A percentile compares a stretch with the other conserved stretches of the same genome.
Conservation (phyloP, 306 rosid genomes). For the Lathyrus oleraceus region DNA sequence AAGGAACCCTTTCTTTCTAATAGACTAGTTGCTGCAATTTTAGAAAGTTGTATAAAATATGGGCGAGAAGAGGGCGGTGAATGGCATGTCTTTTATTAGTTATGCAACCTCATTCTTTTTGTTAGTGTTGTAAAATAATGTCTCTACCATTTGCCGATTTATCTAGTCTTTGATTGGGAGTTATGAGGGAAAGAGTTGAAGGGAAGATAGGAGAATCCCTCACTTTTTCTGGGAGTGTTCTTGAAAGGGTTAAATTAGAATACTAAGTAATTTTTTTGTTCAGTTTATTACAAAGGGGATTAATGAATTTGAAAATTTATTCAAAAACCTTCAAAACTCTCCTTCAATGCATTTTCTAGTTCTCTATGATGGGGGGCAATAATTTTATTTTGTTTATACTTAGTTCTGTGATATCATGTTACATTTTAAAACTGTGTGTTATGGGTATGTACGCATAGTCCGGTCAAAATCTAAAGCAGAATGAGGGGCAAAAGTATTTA, state of each 20-base stretch:
- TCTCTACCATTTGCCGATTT: not conserved
- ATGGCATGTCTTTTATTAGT: conserved; percentile 1
- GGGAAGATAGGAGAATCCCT: not conserved
- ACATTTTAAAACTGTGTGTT: too few relatives aligned
- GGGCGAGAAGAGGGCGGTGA: conserved; percentile 31
- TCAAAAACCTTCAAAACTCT: not conserved
- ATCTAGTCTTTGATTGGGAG: not conserved
- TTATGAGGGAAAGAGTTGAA: not conserved
- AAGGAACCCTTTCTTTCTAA: conserved; percentile 20
- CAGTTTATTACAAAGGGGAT: not conserved
- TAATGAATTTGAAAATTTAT: not conserved
- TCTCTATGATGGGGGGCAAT: not conserved
- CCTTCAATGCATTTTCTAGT: not conserved
- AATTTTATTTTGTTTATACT: too few relatives aligned
- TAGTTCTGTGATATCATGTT: too few relatives aligned
- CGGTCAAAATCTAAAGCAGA: too few relatives aligned
- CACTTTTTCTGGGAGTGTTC: not conserved
- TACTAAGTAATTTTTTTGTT: not conserved
- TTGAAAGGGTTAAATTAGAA: not conserved
- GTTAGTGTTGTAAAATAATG: conserved; percentile 29
- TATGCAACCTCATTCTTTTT: conserved; percentile 29
- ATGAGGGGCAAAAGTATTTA: too few relatives aligned
- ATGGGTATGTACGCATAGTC: too few relatives aligned
- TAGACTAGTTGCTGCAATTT: conserved; percentile 29
- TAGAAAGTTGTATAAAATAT: conserved; percentile 32